Percentiles rank a stretch among this genome's conserved stretches.
Conservation (phyloP, 345 rosid genomes). For the Passiflora organensis region DNA sequence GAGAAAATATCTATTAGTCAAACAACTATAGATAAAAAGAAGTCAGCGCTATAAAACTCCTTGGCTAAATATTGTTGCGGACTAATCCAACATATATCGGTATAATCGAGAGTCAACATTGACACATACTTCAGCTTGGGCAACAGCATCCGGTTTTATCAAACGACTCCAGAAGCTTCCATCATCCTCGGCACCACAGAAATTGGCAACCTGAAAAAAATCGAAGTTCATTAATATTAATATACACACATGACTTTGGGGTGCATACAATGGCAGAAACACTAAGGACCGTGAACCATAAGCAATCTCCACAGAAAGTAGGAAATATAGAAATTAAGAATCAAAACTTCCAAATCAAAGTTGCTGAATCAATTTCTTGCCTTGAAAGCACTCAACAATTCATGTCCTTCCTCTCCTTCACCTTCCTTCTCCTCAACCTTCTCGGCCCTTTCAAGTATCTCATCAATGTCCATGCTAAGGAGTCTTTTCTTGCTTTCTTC, state of each 20-base stretch:
- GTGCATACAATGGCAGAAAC: not conserved
- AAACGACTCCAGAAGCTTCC: constrained; percentile 99
- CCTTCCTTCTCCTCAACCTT: constrained; percentile 81
- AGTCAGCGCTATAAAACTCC: too few relatives aligned
- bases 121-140: constrained; percentile 74
- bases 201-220: constrained; percentile 75
- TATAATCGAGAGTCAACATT: constrained; percentile 5
- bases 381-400: constrained; percentile 95
- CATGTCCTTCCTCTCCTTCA: constrained; percentile 57
- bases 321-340: not conserved
- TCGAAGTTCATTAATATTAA: too few relatives aligned
- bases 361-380: constrained; percentile 33
- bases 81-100: not conserved
- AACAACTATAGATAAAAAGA: not conserved
- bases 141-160: constrained; percentile 94
- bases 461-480: constrained; percentile 92
- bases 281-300: not conserved
- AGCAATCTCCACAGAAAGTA: too few relatives aligned
- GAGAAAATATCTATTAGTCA: constrained; percentile 6
- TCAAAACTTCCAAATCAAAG: not conserved
- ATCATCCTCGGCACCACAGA: constrained; percentile 86
- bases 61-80: not conserved
- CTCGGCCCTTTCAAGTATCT: constrained; percentile 97
- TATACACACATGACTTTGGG: too few relatives aligned
- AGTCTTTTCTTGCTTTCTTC: constrained; percentile 94